phyloP scores from a whole-genome alignment of 2,329 filamentous ascomycete species.

The Colletotrichum lindemuthianum region DNA sequence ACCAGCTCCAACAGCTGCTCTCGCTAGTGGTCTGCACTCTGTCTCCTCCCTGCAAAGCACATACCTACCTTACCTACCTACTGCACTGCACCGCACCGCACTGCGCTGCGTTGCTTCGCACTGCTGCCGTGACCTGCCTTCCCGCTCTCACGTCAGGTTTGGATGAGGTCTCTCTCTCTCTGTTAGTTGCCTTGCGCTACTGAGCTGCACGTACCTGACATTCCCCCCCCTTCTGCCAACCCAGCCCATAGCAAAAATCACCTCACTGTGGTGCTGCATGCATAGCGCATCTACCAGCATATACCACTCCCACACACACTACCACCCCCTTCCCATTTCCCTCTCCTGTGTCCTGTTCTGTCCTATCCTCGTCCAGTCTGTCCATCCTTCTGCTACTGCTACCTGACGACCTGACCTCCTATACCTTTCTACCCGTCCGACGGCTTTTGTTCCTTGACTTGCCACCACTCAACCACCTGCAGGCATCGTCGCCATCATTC shows the following conservation, averaged over 20 bases:
- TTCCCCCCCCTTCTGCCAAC: conserved; percentile 30
- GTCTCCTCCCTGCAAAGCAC: no score
- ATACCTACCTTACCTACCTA: no score
- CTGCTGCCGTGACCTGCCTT: conserved; percentile 6
- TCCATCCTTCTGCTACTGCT: conserved; percentile 15
- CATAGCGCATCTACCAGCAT: conserved; percentile 33
- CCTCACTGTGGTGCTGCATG: conserved; percentile 35
- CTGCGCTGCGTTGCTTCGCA: conserved; percentile 12
- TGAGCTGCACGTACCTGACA: conserved; percentile 42
- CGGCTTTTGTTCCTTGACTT: conserved; percentile 30
- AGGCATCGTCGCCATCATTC: conserved; percentile 37
- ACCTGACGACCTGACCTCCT: conserved; percentile 19
- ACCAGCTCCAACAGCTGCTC: no score
- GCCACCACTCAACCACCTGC: conserved; percentile 32
- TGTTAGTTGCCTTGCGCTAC: conserved; percentile 33
- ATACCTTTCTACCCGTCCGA: conserved; percentile 14
- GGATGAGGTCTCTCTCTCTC: not conserved
- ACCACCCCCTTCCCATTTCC: not conserved
- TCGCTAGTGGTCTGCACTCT: no score
- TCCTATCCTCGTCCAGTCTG: conserved; percentile 31
- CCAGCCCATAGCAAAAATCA: conserved; percentile 32
- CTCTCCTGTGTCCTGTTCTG: conserved; percentile 31
- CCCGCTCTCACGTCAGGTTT: not conserved
- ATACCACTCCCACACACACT: conserved; percentile 28
- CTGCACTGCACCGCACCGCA: conserved; percentile 6